Percentiles rank a stretch among this genome's conserved stretches.
Conservation (phyloP, 2,329 filamentous ascomycete species). For the Hypoxylon sp. region DNA sequence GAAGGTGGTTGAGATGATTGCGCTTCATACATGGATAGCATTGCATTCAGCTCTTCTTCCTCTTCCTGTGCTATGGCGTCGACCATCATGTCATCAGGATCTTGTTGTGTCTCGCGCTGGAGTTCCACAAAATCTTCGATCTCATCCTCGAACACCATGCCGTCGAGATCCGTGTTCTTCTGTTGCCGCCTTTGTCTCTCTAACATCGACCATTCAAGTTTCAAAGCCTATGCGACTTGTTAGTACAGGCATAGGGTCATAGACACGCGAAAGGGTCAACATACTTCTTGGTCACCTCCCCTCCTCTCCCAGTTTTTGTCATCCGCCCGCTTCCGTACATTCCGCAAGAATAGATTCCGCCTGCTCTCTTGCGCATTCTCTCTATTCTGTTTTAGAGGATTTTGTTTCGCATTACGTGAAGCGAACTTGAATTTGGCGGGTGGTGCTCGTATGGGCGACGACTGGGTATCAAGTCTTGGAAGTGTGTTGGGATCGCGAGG, state of each 20-base stretch:
- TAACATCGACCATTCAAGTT: constrained; percentile 59
- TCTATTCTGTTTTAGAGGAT: constrained; percentile 71
- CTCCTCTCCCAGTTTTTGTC: constrained; percentile 71
- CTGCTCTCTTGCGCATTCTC: constrained; percentile 74
- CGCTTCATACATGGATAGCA: constrained; percentile 63
- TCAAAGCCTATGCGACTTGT: constrained; percentile 52
- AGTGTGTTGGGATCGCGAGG: constrained; percentile 59
- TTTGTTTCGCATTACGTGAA: constrained; percentile 69
- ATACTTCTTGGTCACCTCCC: constrained; percentile 72
- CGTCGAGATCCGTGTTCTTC: constrained; percentile 56
- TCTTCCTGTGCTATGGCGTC: constrained; percentile 66
- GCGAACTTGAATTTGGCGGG: constrained; percentile 60
- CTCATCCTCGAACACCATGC: constrained; percentile 63
- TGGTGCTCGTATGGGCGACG: constrained; percentile 53
- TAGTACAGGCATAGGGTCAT: constrained; percentile 1
- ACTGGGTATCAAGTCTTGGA: constrained; percentile 57
- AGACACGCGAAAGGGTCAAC: constrained; percentile 15
- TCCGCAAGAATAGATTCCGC: constrained; percentile 77
- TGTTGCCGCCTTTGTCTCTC: constrained; percentile 56
- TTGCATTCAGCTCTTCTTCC: constrained; percentile 69
- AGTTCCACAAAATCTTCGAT: constrained; percentile 64
- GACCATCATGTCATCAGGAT: constrained; percentile 65
- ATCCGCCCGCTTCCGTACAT: constrained; percentile 71
- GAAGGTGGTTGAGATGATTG: constrained; percentile 39
- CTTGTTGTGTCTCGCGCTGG: constrained; percentile 45